A percentile compares a stretch with the other conserved stretches of the same genome.
Conservation (phyloP, 768 basidiomycete species). For the Lactarius sanguifluus region DNA sequence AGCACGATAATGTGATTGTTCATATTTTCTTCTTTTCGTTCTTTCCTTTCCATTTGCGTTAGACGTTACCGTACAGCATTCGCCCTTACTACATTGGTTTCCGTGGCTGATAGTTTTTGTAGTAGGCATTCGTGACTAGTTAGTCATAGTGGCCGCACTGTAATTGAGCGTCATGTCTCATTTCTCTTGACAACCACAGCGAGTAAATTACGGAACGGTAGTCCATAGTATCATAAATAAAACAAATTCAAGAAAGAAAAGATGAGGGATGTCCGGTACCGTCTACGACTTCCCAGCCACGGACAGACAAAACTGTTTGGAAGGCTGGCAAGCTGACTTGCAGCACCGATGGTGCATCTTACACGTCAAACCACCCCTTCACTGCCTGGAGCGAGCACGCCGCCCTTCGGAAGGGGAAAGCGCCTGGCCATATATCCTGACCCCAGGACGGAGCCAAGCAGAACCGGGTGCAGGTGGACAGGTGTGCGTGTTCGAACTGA, state of each 20-base stretch:
- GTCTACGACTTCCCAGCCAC: constrained; percentile 35
- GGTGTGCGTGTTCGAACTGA: constrained; percentile 54
- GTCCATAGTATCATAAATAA: background rate
- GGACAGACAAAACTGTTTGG: background rate
- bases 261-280: constrained; percentile 30
- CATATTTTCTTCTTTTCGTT: background rate
- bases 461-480: constrained; percentile 33
- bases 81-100: constrained; percentile 15
- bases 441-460: constrained; percentile 31
- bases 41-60: background rate
- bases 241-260: background rate
- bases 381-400: constrained; percentile 31
- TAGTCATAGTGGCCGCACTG: constrained; percentile 2
- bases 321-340: constrained; percentile 32
- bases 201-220: constrained; percentile 2
- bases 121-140: constrained; percentile 3
- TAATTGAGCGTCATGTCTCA: constrained; percentile 19
- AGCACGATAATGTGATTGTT: constrained; percentile 18
- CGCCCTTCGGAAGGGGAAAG: constrained; percentile 35
- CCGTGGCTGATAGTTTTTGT: constrained; percentile 1
- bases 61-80: constrained; percentile 23
- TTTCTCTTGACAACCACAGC: background rate
- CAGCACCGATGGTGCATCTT: constrained; percentile 31
- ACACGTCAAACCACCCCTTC: constrained; percentile 39
- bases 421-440: constrained; percentile 31